Conservation (phyloP, 306 rosid genomes). For the Chamaecrista fasciculata region DNA sequence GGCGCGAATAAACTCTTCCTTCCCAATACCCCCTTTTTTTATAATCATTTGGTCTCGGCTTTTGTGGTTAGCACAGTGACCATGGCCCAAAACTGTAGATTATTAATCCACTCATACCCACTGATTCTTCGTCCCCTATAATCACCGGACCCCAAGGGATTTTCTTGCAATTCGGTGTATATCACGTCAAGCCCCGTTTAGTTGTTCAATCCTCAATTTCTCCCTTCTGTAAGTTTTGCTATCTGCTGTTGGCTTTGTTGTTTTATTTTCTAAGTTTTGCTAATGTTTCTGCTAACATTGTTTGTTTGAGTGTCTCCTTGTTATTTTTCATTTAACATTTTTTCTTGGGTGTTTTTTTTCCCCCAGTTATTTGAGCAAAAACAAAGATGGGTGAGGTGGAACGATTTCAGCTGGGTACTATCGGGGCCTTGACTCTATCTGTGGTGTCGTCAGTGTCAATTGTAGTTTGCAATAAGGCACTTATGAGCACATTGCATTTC, state of each 20-base stretch:
- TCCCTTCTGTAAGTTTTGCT: background rate
- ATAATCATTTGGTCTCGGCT: background rate
- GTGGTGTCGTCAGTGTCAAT: conserved; percentile 85
- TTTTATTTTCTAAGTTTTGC: conserved; percentile 19
- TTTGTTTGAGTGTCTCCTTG: conserved; percentile 6
- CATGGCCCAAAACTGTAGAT: background rate
- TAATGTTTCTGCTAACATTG: background rate
- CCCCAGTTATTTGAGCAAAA: conserved; percentile 27
- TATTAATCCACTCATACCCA: background rate
- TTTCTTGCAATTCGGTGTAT: conserved; percentile 1
- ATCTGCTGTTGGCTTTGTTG: conserved; percentile 24
- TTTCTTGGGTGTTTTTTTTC: conserved; percentile 1
- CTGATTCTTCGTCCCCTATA: background rate
- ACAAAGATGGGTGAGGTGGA: conserved; percentile 73
- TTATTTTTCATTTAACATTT: background rate
- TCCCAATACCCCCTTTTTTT: background rate
- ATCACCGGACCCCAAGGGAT: conserved; percentile 25
- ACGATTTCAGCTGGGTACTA: conserved; percentile 78
- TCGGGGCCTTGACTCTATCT: conserved; percentile 84
- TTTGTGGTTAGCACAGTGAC: background rate
- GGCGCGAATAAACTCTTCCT: conserved; percentile 10
- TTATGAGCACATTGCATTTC: conserved; percentile 74
- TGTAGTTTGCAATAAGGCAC: conserved; percentile 84
- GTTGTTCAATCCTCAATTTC: conserved; percentile 19
- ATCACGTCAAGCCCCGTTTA: conserved; percentile 12